Percentiles rank a stretch among this genome's conserved stretches.
phyloP scores from a whole-genome alignment of 2,329 filamentous ascomycete species.

The Atkinsonella texensis region DNA sequence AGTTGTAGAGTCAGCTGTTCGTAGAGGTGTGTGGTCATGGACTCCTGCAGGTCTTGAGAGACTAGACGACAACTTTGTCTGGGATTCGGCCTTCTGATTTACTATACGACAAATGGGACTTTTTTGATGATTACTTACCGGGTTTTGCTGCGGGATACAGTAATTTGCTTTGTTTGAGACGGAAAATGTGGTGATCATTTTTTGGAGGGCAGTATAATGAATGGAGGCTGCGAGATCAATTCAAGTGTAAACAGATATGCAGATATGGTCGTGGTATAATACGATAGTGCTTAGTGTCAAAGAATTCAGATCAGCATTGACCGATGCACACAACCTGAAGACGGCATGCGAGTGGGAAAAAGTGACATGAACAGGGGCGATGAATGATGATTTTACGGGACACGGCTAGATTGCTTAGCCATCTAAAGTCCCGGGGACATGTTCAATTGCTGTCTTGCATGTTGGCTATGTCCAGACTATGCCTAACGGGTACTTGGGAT shows the following conservation, averaged over 20 bases:
- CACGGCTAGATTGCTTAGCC: too few species aligned
- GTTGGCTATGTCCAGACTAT: not conserved
- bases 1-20: conserved; percentile 18
- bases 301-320: conserved; percentile 4
- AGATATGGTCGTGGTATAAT: conserved; percentile 11
- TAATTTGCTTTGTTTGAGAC: conserved; percentile 20
- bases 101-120: conserved; percentile 7
- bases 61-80: conserved; percentile 20
- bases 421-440: not conserved
- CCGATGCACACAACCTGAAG: not conserved
- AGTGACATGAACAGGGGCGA: too few species aligned
- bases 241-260: conserved; percentile 18
- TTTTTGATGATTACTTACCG: conserved; percentile 11
- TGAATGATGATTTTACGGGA: too few species aligned
- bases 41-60: conserved; percentile 19
- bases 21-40: conserved; percentile 24
- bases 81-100: conserved; percentile 18
- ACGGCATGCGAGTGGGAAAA: too few species aligned
- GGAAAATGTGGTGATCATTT: conserved; percentile 17
- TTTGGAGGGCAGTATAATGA: conserved; percentile 22
- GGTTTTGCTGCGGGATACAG: conserved; percentile 15
- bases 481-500: not conserved
- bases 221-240: conserved; percentile 17
- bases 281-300: conserved; percentile 9
- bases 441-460: not conserved